A percentile compares a stretch with the other conserved stretches of the same genome.
Conservation (phyloP, 139 green algal genomes). For the Spirogloea muscicola region DNA sequence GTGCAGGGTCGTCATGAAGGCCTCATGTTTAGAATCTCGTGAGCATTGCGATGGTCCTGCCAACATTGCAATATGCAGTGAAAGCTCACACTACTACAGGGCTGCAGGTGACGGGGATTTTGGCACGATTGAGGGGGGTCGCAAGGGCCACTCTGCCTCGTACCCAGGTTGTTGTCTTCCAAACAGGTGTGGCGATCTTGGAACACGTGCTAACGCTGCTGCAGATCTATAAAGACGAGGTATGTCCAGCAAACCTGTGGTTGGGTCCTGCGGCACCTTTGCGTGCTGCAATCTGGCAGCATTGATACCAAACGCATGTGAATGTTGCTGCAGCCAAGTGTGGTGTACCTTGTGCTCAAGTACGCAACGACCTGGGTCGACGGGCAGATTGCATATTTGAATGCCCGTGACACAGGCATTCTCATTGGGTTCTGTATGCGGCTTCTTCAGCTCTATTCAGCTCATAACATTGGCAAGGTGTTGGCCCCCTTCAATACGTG, state of each 20-base stretch:
- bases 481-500: no score
- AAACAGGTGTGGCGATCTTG: conserved; percentile 15
- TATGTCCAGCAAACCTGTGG: no score
- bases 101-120: conserved; percentile 40
- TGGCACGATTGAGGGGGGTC: conserved; percentile 69
- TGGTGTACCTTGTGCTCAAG: conserved; percentile 69
- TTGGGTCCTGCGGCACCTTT: no score
- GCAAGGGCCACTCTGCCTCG: conserved; percentile 49
- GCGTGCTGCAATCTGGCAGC: no score
- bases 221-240: conserved; percentile 45
- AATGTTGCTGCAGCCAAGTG: conserved; percentile 27
- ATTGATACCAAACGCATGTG: no score
- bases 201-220: conserved; percentile 51
- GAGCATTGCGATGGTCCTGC: background rate
- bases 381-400: conserved; percentile 60
- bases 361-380: conserved; percentile 72
- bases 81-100: no score
- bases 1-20: background rate
- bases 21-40: background rate
- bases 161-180: conserved; percentile 56
- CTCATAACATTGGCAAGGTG: conserved; percentile 48
- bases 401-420: conserved; percentile 21
- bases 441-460: conserved; percentile 60
- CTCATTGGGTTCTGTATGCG: conserved; percentile 61
- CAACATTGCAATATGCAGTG: no score